phyloP scores from a whole-genome alignment of 495 filamentous ascomycete genomes.

The Penicillium chermesinum region DNA sequence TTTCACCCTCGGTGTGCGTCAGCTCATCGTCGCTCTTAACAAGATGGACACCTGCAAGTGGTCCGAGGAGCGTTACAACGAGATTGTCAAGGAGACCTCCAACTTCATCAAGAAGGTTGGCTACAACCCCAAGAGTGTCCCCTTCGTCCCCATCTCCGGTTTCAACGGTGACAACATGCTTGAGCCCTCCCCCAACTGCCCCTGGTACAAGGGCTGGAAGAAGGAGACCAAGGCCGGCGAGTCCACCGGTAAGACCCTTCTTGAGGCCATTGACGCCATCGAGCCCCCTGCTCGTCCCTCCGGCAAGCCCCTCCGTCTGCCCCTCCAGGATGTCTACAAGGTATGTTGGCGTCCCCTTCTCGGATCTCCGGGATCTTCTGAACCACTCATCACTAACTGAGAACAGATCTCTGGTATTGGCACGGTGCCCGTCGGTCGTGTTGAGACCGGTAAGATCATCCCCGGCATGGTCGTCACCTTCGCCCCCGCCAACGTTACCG shows the following conservation, averaged over 20 bases:
- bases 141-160: constrained; percentile 99
- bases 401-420: constrained; percentile 99
- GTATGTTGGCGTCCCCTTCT: too few relatives aligned
- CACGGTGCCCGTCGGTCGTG: constrained; percentile 99
- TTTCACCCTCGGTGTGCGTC: constrained; percentile 99
- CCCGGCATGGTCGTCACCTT: constrained; percentile 88
- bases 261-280: constrained; percentile 97
- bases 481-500: constrained; percentile 95
- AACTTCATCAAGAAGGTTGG: constrained; percentile 99
- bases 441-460: constrained; percentile 98
- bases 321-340: constrained; percentile 99
- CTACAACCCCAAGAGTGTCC: constrained; percentile 97
- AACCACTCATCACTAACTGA: too few relatives aligned
- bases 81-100: constrained; percentile 99
- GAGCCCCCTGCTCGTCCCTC: constrained; percentile 77
- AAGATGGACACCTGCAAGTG: constrained; percentile 99
- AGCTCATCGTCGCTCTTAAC: constrained; percentile 99
- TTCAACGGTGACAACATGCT: constrained; percentile 99
- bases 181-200: constrained; percentile 83
- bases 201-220: constrained; percentile 99
- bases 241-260: constrained; percentile 90
- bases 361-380: too few relatives aligned
- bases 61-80: constrained; percentile 91
- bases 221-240: constrained; percentile 96
- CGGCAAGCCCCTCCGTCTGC: constrained; percentile 97